Evolutionary conservation across 768 basidiomycete species (phyloP).

Genomic region (Pisolithus albus): DNA sequence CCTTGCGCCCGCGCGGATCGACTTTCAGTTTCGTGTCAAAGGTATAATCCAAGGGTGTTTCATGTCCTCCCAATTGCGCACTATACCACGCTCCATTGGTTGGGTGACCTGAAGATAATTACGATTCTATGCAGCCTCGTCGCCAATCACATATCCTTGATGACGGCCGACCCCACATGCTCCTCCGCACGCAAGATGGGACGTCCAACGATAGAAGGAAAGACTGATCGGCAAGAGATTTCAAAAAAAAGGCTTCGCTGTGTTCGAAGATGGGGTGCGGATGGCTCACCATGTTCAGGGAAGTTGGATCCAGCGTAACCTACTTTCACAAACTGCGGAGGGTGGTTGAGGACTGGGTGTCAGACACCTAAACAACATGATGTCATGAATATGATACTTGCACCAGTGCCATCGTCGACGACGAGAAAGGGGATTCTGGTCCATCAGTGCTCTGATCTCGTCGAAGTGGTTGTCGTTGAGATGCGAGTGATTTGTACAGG

Average conservation of each 20-base stretch:
- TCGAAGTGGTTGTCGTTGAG: background rate
- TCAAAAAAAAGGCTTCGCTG: background rate
- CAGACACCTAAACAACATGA: slow-evolving; percentile 3
- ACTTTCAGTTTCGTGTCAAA: slow-evolving; percentile 92
- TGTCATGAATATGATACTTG: slow-evolving; percentile 32
- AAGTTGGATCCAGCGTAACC: slow-evolving; percentile 93
- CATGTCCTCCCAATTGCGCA: slow-evolving; percentile 99
- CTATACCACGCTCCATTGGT: slow-evolving; percentile 99
- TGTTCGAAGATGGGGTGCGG: background rate
- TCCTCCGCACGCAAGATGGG: slow-evolving; percentile 98
- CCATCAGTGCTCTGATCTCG: slow-evolving; percentile 17
- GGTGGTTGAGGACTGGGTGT: background rate
- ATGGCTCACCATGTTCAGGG: slow-evolving; percentile 73
- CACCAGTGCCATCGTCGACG: slow-evolving; percentile 86
- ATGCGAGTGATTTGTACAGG: background rate
- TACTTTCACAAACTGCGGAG: slow-evolving; percentile 78
- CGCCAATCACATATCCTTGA: slow-evolving; percentile 99
- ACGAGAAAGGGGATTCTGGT: slow-evolving; percentile 50
- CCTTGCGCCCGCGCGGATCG: slow-evolving; percentile 79
- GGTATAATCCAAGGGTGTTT: slow-evolving; percentile 95
- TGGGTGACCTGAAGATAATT: slow-evolving; percentile 96
- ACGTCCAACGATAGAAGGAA: slow-evolving; percentile 93
- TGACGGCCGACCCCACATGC: slow-evolving; percentile 75
- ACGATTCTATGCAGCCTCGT: slow-evolving; percentile 90
- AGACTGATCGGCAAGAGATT: slow-evolving; percentile 45